phyloP scores from a whole-genome alignment of 306 rosid genomes.

The Echinosophora koreensis region DNA sequence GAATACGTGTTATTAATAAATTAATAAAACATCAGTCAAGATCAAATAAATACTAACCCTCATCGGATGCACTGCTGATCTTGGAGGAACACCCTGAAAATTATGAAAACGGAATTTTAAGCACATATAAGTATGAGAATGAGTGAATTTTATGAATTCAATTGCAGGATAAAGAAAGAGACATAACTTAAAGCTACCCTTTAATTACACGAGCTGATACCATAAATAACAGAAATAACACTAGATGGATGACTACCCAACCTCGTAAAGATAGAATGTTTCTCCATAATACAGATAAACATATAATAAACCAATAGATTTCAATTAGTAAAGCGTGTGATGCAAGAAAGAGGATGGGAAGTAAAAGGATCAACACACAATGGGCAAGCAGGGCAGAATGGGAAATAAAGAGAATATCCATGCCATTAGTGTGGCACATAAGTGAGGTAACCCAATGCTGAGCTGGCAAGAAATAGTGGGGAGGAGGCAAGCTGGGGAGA shows the following conservation, averaged over 20 bases:
- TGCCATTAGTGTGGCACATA: background rate
- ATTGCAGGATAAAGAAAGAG: background rate
- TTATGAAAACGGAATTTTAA: slow-evolving; percentile 32
- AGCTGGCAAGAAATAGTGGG: background rate
- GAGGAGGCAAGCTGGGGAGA: background rate
- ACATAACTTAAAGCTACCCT: slow-evolving; percentile 20
- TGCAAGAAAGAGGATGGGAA: background rate
- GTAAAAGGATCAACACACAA: background rate
- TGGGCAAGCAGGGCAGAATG: background rate
- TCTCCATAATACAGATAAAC: slow-evolving; percentile 4
- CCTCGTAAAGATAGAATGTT: slow-evolving; percentile 15
- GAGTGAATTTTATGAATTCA: slow-evolving; percentile 20
- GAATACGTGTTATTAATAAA: slow-evolving; percentile 18
- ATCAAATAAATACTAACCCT: slow-evolving; percentile 71
- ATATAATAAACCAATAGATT: background rate
- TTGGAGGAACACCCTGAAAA: slow-evolving; percentile 98
- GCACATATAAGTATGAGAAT: slow-evolving; percentile 37
- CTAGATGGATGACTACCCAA: slow-evolving; percentile 31
- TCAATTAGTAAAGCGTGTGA: background rate
- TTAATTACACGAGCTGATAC: slow-evolving; percentile 36
- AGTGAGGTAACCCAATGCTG: background rate
- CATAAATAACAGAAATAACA: slow-evolving; percentile 39
- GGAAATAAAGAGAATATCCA: background rate
- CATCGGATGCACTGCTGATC: slow-evolving; percentile 97
- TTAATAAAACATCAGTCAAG: slow-evolving; percentile 7